Percentiles rank a stretch among this genome's conserved stretches.
Evolutionary conservation across 441 rosid species (phyloP).

Genomic region (Kokia cookei): DNA sequence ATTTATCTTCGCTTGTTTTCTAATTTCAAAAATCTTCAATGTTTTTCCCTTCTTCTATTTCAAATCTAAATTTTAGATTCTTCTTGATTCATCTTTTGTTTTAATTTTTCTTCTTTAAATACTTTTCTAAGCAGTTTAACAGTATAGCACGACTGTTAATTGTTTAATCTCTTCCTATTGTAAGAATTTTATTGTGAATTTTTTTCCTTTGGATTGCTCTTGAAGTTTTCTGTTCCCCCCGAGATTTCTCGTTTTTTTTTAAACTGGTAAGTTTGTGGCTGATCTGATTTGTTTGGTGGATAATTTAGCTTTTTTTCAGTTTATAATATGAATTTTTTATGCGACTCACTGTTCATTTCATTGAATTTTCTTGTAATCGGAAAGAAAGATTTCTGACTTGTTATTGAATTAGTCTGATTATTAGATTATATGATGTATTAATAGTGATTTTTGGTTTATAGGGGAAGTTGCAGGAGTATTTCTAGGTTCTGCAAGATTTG

Average conservation of each 20-base stretch:
- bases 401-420: neutral
- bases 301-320: neutral
- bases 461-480: neutral
- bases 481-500: neutral
- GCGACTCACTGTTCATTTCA: neutral
- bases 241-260: neutral
- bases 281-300: neutral
- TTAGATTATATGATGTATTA: neutral
- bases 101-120: neutral
- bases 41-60: neutral
- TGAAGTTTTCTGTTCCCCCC: neutral
- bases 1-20: neutral
- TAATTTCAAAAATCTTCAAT: neutral
- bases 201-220: neutral
- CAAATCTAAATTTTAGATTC: neutral
- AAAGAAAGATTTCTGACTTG: neutral
- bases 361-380: neutral
- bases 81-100: slow-evolving; percentile 5
- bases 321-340: neutral
- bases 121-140: neutral
- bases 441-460: neutral
- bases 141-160: too few species aligned
- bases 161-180: too few species aligned
- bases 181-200: neutral
- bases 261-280: neutral